phyloP scores from a whole-genome alignment of 2,329 filamentous ascomycete genomes.

The Aspergillus ustus region DNA sequence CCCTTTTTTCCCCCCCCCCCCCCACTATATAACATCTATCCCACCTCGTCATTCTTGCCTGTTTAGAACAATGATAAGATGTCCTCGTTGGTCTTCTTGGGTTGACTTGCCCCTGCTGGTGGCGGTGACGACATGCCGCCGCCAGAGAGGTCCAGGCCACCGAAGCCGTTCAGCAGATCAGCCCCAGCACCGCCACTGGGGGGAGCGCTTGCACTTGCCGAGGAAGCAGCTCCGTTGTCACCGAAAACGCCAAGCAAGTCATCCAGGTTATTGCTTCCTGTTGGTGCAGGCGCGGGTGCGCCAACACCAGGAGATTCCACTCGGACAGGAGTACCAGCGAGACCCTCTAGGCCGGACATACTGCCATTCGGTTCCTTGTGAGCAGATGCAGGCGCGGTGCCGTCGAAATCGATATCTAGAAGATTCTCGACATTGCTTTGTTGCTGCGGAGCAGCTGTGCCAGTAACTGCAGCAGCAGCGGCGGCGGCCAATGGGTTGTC shows the following conservation, averaged over 20 bases:
- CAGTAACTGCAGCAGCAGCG: conserved; percentile 65
- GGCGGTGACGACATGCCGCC: conserved; percentile 33
- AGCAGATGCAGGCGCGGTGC: conserved; percentile 84
- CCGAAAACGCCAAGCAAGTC: conserved; percentile 79
- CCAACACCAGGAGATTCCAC: conserved; percentile 50
- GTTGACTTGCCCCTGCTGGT: conserved; percentile 27
- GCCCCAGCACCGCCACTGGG: conserved; percentile 39
- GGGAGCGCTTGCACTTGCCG: conserved; percentile 36
- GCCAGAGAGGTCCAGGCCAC: conserved; percentile 74
- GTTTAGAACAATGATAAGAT: conserved; percentile 59
- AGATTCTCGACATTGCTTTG: conserved; percentile 91
- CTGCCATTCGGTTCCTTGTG: conserved; percentile 66
- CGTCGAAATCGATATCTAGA: conserved; percentile 95
- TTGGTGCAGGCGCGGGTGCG: conserved; percentile 30
- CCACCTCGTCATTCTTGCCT: neutral
- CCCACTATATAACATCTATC: conserved; percentile 3
- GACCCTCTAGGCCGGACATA: conserved; percentile 65
- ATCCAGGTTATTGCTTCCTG: conserved; percentile 67
- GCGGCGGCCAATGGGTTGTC: conserved; percentile 94
- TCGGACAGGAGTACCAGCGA: conserved; percentile 62
- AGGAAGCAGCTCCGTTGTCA: conserved; percentile 45
- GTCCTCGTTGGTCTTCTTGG: conserved; percentile 60
- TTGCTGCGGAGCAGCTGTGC: conserved; percentile 56
- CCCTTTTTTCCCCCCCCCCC: no score
- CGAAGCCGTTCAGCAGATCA: conserved; percentile 82